Evolutionary conservation across 2,329 filamentous ascomycete species (phyloP).

Genomic region (Coniochaeta sp.): DNA sequence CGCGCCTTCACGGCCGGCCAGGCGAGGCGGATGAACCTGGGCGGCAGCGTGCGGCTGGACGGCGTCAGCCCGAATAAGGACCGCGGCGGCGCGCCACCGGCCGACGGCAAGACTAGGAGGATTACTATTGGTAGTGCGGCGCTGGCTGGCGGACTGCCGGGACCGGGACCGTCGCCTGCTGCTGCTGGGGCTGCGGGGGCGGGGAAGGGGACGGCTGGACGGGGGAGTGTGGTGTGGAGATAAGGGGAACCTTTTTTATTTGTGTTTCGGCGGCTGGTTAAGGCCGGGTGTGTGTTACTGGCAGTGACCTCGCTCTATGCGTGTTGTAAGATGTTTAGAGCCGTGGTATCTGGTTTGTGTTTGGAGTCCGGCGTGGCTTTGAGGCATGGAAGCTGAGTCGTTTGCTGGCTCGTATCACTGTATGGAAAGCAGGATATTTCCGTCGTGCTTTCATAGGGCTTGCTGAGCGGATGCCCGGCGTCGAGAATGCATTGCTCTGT

Average conservation of each 20-base stretch:
- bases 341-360: not conserved
- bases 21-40: conserved; percentile 50
- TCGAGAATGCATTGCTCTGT: not conserved
- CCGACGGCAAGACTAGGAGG: conserved; percentile 25
- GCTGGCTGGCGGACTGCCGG: conserved; percentile 8
- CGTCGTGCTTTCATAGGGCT: not conserved
- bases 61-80: conserved; percentile 15
- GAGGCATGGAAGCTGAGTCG: not conserved
- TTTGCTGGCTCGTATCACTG: not conserved
- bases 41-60: conserved; percentile 28
- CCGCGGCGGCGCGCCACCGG: not conserved
- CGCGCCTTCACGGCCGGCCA: conserved; percentile 43
- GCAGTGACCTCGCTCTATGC: no score
- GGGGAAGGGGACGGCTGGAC: not conserved
- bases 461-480: not conserved
- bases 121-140: conserved; percentile 34
- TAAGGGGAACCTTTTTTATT: not conserved
- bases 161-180: not conserved
- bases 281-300: not conserved
- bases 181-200: conserved; percentile 1
- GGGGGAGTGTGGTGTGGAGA: not conserved
- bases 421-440: not conserved
- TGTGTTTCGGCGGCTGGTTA: not conserved
- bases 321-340: not conserved
- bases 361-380: not conserved